Evolutionary conservation across 495 filamentous ascomycete species (phyloP), one percentile per base, ranked within the genome.

Genomic region (Terfezia boudieri): DNA sequence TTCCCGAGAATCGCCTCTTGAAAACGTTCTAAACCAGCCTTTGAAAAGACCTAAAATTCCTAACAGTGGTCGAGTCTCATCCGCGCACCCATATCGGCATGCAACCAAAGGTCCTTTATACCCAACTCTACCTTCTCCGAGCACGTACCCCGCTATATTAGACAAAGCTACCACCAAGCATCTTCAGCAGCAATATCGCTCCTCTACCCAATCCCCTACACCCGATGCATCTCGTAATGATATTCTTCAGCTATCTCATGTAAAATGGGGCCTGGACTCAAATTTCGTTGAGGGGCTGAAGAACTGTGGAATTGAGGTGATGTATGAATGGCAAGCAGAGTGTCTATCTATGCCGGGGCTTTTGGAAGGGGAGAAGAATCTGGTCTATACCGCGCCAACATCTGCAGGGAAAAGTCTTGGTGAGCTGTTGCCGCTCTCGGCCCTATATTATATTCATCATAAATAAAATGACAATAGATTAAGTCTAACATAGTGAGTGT

Each of bases 341-440:
- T 90, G 84, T 62, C 69, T 89, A 16, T 66, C 83, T 37, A 75
- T 78, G 1, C 75, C 74, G 1, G 84, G 83, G 8, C 68, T 86
- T 14, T 66, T 90, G 2, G 59, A 68, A 10, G 83, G 83, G 17
- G 69, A 78, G 50, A 74, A 71, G 49, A 85, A 86, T 58, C 66
- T 90, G 16, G 80, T 89, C 37, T 89, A 90, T 63, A 83, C 80
- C 9, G 84, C 84, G n/a, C 84, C 84, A 9, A 88, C 84, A 0
- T 84, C 84, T 6, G 84, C 82, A 37, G 84, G 84, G 26, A 89
- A 88, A 67, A 84, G 81, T 16, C 73, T 87, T 46, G 41, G 41
- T 46, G 12, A 46, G 41, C 12, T 46, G 17, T 20, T 46, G 8
- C 41, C 17, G 4, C 41, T 46, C 41, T 32, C 4, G 26, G 26